Evolutionary conservation across 805 yeast genomes (phyloP).

Genomic region (Candida pseudoglaebosa): DNA sequence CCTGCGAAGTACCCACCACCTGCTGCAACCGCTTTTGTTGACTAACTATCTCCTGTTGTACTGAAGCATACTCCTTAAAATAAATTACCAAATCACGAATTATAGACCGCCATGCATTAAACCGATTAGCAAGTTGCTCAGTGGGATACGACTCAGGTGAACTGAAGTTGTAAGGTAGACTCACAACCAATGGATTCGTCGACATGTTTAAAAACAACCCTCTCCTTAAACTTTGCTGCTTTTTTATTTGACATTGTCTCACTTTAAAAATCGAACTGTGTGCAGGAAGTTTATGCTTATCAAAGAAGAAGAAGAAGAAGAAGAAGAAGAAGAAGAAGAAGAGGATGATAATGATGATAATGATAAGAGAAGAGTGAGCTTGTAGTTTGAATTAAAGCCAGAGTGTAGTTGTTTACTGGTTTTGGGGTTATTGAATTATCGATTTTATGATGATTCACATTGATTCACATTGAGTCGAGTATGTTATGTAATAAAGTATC

Average conservation of each 20-base stretch:
- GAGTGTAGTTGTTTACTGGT: too few relatives aligned
- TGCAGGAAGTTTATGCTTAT: too few relatives aligned
- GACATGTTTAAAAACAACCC: conserved; percentile 13
- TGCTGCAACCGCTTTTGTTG: conserved; percentile 79
- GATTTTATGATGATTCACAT: too few relatives aligned
- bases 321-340: too few relatives aligned
- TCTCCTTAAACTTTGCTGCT: conserved; percentile 2
- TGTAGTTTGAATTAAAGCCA: too few relatives aligned
- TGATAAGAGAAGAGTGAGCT: too few relatives aligned
- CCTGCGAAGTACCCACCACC: conserved; percentile 45
- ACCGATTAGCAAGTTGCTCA: conserved; percentile 77
- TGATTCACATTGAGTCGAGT: too few relatives aligned
- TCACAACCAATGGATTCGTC: conserved; percentile 37
- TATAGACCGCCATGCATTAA: conserved; percentile 81
- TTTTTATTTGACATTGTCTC: not conserved
- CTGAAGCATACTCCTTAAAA: conserved; percentile 72
- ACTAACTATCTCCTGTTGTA: conserved; percentile 83
- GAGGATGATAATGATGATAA: too few relatives aligned
- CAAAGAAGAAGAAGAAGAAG: too few relatives aligned
- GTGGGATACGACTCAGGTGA: conserved; percentile 58
- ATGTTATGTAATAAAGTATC: too few relatives aligned
- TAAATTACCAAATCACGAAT: conserved; percentile 72
- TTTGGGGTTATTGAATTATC: too few relatives aligned
- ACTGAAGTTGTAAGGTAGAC: conserved; percentile 34
- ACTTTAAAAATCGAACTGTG: too few relatives aligned